These are phyloP conservation scores for Prunus salicina DNA, from an alignment of 306 rosid species.

Conservation along the genomic window DNA sequence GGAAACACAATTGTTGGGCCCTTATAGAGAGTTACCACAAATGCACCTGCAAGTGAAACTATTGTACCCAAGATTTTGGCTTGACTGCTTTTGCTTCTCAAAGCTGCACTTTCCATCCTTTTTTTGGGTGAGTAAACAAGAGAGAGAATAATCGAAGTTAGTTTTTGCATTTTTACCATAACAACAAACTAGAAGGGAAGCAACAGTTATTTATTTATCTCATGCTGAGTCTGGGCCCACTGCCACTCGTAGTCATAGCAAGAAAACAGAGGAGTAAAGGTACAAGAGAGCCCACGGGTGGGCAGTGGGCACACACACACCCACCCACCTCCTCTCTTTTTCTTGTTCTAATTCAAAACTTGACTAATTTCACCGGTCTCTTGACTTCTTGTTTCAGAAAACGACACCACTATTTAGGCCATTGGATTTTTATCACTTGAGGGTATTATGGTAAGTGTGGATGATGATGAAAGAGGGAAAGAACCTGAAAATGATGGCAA, in stretches of 20 bases:
- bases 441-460: background rate
- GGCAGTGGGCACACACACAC: background rate
- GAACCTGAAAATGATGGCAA: conserved; percentile 89
- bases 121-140: background rate
- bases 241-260: background rate
- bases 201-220: background rate
- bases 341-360: background rate
- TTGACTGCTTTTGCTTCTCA: conserved; percentile 53
- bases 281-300: background rate
- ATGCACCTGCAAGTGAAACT: conserved; percentile 83
- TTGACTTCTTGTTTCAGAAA: background rate
- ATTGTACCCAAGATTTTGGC: conserved; percentile 79
- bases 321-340: background rate
- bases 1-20: conserved; percentile 60
- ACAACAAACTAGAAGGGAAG: background rate
- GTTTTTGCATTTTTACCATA: background rate
- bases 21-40: conserved; percentile 72
- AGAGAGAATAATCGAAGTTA: background rate
- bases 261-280: background rate
- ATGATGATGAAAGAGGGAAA: background rate
- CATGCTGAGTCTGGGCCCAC: background rate
- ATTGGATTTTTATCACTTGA: background rate
- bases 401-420: background rate
- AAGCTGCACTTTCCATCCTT: conserved; percentile 74
- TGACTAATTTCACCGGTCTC: background rate